Evolutionary conservation across 2,329 filamentous ascomycete genomes (phyloP), one percentile per base, ranked within the genome.

Genomic region (Talaromyces piceae): DNA sequence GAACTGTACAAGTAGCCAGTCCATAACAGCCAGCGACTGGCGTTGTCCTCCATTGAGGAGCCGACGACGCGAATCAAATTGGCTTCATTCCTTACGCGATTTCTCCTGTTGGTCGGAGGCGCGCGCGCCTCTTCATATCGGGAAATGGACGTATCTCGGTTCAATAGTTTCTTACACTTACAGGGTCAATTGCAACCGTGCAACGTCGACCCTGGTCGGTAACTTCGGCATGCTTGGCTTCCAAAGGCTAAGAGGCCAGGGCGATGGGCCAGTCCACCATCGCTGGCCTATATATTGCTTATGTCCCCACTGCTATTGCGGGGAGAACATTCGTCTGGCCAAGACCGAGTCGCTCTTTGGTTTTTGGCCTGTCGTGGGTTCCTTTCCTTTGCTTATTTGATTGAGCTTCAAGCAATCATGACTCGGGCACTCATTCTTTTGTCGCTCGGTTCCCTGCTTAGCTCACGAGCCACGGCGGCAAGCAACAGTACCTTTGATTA

Each of bases 401-500:
- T 43, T 45, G 41, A 27, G 39, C 22, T 16, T 30, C 39, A 28
- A 20, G 16, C 44, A 20, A 37, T 28, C 25, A 54, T 54, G 52
- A 45, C 49, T 50, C 49, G 45, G 22, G 31, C 44, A 31, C 52
- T 50, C 41, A 45, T 39, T 37, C 45, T 54, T 41, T 48, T 50
- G 49, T 50, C 46, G 20, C 33, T 54, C 41, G 16, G 46, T 28
- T 50, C 45, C 43, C 33, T 54, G 45, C 37, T 55, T 33, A 26
- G 45, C 47, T 54, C 47, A 28, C 43, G 44, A 22, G 25, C 45
- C 41, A 52, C 56, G 45, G 54, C 55, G 12, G 50, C 47, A 16
- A 16, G 47, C 7, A 33, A 52, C 46, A 53, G 54, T 12, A 52
- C 56, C 5, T 57, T 63, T 31, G 58, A 66, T 47, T 68, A 69